Percentiles rank a stretch among this genome's conserved stretches.
Evolutionary conservation across 331 rosid species (phyloP).

Genomic region (Prunus yedoensis): DNA sequence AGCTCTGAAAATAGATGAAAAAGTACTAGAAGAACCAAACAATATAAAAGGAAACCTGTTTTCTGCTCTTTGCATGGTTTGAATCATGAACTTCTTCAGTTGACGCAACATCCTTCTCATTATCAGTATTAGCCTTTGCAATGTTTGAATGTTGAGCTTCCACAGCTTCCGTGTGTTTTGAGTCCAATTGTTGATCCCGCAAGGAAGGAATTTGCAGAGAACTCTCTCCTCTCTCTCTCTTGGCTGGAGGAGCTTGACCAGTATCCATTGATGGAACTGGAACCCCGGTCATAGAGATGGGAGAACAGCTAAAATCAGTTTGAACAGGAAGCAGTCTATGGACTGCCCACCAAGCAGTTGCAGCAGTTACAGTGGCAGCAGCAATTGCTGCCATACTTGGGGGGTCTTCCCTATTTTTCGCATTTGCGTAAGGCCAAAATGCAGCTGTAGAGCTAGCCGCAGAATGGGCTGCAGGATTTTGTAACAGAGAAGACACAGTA

Average conservation of each 20-base stretch:
- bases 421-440: neutral
- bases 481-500: constrained; percentile 66
- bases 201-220: constrained; percentile 44
- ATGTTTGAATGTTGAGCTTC: constrained; percentile 44
- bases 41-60: neutral
- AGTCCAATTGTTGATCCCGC: constrained; percentile 48
- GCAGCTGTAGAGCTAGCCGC: constrained; percentile 51
- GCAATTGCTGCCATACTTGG: neutral
- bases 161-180: constrained; percentile 48
- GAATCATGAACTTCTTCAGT: constrained; percentile 57
- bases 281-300: neutral
- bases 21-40: neutral
- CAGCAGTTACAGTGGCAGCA: neutral
- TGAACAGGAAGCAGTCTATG: neutral
- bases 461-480: constrained; percentile 86
- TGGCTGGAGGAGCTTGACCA: constrained; percentile 41
- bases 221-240: constrained; percentile 42
- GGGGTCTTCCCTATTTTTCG: neutral
- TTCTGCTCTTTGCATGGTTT: neutral
- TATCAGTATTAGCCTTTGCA: constrained; percentile 38
- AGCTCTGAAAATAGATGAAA: neutral
- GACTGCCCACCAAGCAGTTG: neutral
- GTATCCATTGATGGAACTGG: constrained; percentile 41
- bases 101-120: constrained; percentile 43
- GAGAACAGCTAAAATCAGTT: neutral